These are phyloP conservation scores for Lunularia cruciata DNA, from an alignment of 225 moss, liverwort and hornwort species.

Conservation along the genomic window DNA sequence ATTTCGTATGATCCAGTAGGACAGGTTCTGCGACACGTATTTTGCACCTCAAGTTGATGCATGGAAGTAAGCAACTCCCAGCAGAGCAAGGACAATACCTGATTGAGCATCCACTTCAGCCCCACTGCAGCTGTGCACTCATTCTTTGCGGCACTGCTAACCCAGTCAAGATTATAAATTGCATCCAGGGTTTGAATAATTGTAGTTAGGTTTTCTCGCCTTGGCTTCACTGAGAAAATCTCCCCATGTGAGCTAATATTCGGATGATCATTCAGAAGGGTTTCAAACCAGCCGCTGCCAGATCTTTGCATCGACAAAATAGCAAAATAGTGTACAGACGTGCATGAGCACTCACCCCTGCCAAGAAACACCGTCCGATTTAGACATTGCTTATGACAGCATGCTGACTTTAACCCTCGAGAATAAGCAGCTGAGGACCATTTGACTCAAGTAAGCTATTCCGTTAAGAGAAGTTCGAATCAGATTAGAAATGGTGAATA, in stretches of 20 bases:
- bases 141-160: constrained; percentile 58
- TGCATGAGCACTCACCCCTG: constrained; percentile 62
- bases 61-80: too few species aligned
- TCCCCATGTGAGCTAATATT: constrained; percentile 67
- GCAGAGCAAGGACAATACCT: too few species aligned
- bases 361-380: background rate
- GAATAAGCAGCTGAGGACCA: too few species aligned
- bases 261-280: constrained; percentile 60
- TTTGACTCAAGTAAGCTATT: too few species aligned
- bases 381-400: background rate
- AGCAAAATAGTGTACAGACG: constrained; percentile 57
- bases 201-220: constrained; percentile 52
- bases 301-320: constrained; percentile 71
- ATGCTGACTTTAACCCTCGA: background rate
- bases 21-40: too few species aligned
- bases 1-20: too few species aligned
- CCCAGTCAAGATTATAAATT: constrained; percentile 57
- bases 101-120: constrained; percentile 73
- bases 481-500: too few species aligned
- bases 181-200: constrained; percentile 48
- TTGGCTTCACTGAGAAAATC: constrained; percentile 43
- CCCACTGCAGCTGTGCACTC: constrained; percentile 60
- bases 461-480: too few species aligned
- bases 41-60: too few species aligned
- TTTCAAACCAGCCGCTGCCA: constrained; percentile 71